Conservation (phyloP, 2,329 filamentous ascomycete species). For the Cryphonectria naterciae region DNA sequence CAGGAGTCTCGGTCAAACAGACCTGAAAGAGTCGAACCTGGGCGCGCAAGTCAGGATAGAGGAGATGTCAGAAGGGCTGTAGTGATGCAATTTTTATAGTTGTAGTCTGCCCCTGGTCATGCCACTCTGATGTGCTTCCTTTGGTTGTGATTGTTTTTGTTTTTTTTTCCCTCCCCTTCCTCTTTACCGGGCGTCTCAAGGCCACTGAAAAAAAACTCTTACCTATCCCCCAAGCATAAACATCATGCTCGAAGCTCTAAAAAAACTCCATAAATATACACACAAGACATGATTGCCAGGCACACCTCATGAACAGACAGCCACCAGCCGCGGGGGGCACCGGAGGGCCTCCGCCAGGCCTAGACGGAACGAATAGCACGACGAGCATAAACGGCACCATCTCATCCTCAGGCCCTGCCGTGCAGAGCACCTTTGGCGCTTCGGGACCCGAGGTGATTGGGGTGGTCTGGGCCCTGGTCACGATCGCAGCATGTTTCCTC, state of each 20-base stretch:
- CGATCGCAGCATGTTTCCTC: slow-evolving; percentile 16
- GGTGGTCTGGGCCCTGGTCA: slow-evolving; percentile 7
- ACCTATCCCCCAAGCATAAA: not conserved
- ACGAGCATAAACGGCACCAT: not conserved
- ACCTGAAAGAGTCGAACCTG: not conserved
- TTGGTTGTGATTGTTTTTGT: not conserved
- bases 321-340: not conserved
- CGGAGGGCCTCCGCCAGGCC: not conserved
- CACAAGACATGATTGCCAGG: not conserved
- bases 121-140: not conserved
- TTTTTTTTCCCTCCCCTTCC: not conserved
- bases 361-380: not conserved
- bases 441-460: slow-evolving; percentile 8
- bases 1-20: not conserved
- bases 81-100: not conserved
- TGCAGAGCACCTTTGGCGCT: not conserved
- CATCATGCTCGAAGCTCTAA: not conserved
- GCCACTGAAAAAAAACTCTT: too few relatives aligned
- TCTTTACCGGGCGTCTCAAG: not conserved
- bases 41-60: not conserved
- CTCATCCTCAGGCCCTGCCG: not conserved
- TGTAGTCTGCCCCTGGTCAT: not conserved
- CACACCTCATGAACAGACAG: not conserved
- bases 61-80: not conserved
- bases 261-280: not conserved